phyloP scores from a whole-genome alignment of 805 yeast genomes.

The Zygosaccharomyces gambellarensis region DNA sequence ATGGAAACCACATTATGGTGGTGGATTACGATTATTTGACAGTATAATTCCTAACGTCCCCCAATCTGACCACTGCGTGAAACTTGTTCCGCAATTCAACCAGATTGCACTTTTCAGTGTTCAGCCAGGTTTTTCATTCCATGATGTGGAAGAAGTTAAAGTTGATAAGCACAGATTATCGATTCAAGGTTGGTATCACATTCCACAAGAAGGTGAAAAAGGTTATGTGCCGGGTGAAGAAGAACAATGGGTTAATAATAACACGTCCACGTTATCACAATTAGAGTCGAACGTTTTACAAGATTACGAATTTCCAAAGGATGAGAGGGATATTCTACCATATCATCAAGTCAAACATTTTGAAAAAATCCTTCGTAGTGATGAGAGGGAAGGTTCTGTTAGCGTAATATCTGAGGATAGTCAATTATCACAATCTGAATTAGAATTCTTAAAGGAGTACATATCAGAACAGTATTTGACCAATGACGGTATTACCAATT shows the following conservation, averaged over 20 bases:
- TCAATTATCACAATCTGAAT: slow-evolving; percentile 40
- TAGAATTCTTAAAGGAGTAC: slow-evolving; percentile 46
- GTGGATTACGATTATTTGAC: slow-evolving; percentile 81
- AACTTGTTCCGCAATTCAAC: slow-evolving; percentile 87
- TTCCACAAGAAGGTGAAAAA: slow-evolving; percentile 88
- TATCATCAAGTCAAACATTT: slow-evolving; percentile 37
- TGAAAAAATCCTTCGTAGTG: slow-evolving; percentile 22
- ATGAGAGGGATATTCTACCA: slow-evolving; percentile 42
- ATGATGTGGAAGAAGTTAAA: slow-evolving; percentile 95
- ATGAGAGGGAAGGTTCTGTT: slow-evolving; percentile 17
- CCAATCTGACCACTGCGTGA: slow-evolving; percentile 60
- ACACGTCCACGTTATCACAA: slow-evolving; percentile 74
- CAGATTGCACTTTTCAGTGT: slow-evolving; percentile 95
- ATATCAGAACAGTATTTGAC: slow-evolving; percentile 52
- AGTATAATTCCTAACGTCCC: slow-evolving; percentile 89
- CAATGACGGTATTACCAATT: slow-evolving; percentile 35
- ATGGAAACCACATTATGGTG: slow-evolving; percentile 94
- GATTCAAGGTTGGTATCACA: slow-evolving; percentile 98
- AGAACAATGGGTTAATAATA: slow-evolving; percentile 52
- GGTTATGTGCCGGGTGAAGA: slow-evolving; percentile 83
- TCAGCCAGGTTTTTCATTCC: slow-evolving; percentile 94
- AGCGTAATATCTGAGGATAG: slow-evolving; percentile 18
- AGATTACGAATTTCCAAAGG: slow-evolving; percentile 79
- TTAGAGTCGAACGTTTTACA: slow-evolving; percentile 70
- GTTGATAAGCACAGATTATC: slow-evolving; percentile 87